Percentiles rank a stretch among this genome's conserved stretches.
Evolutionary conservation across 1,284 basidiomycete genomes (phyloP).

Genomic region (Cryptococcus hybrid): DNA sequence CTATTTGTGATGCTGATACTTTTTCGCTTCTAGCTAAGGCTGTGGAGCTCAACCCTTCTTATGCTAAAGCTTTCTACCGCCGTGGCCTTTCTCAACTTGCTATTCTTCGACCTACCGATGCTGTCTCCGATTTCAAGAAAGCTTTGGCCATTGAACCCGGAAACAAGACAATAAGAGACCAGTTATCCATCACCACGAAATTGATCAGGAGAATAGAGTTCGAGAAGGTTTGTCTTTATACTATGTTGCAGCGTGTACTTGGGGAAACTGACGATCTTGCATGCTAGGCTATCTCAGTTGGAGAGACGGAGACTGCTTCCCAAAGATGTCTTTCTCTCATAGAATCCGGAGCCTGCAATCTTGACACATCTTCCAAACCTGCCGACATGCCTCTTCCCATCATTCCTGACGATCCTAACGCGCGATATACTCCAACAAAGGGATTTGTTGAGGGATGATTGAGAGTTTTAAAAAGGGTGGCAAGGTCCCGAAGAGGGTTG

Average conservation of each 20-base stretch:
- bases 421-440: conserved; percentile 63
- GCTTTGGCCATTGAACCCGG: conserved; percentile 83
- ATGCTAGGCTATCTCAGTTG: conserved; percentile 76
- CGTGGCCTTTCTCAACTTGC: conserved; percentile 90
- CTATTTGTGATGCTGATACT: background rate
- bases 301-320: conserved; percentile 76
- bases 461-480: conserved; percentile 81
- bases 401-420: conserved; percentile 55
- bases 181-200: conserved; percentile 87
- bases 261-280: background rate
- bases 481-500: conserved; percentile 76
- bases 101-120: conserved; percentile 77
- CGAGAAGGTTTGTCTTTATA: conserved; percentile 62
- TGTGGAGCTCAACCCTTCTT: conserved; percentile 82
- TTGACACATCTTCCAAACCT: conserved; percentile 55
- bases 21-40: conserved; percentile 63
- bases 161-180: conserved; percentile 75
- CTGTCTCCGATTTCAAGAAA: conserved; percentile 82
- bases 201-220: conserved; percentile 73
- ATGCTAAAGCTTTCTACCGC: conserved; percentile 71
- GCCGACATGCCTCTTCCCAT: conserved; percentile 60
- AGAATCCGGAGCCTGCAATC: conserved; percentile 60
- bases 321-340: conserved; percentile 74
- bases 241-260: background rate
- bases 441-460: conserved; percentile 85